phyloP scores from a whole-genome alignment of 805 yeast genomes.

The Zygosaccharomyces kombuchaensis region DNA sequence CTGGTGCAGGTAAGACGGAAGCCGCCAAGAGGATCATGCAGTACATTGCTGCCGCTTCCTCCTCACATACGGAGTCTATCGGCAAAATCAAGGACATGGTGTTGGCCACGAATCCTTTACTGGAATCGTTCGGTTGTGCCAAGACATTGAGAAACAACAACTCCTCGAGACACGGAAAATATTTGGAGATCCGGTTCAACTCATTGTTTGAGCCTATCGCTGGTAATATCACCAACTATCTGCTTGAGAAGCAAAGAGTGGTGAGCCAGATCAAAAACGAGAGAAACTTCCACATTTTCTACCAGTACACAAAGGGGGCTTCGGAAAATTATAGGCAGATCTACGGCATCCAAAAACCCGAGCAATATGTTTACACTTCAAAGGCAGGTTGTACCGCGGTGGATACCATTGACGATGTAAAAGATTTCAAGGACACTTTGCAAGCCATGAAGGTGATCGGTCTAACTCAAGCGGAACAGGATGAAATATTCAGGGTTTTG shows the following conservation, averaged over 20 bases:
- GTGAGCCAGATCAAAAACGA: constrained; percentile 92
- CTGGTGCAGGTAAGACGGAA: constrained; percentile 98
- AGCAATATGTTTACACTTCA: constrained; percentile 84
- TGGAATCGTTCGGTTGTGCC: constrained; percentile 99
- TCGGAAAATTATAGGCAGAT: constrained; percentile 75
- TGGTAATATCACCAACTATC: constrained; percentile 92
- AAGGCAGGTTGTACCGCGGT: constrained; percentile 83
- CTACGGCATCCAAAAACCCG: constrained; percentile 92
- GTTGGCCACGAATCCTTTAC: constrained; percentile 92
- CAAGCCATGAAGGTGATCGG: constrained; percentile 89
- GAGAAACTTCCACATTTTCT: constrained; percentile 94
- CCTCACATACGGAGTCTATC: constrained; percentile 60
- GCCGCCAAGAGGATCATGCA: constrained; percentile 98
- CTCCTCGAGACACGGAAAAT: constrained; percentile 96
- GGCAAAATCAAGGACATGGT: constrained; percentile 94
- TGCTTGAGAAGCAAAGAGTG: constrained; percentile 92
- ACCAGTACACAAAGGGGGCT: constrained; percentile 91
- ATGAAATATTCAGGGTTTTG: constrained; percentile 77
- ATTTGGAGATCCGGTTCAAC: constrained; percentile 86
- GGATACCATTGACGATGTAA: constrained; percentile 76
- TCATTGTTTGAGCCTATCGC: constrained; percentile 81
- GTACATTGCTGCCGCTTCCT: constrained; percentile 82
- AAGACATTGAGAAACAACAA: constrained; percentile 96
- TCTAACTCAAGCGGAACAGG: constrained; percentile 75
- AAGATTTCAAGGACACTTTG: constrained; percentile 75